These are phyloP conservation scores for Fusarium mexicanum DNA, from an alignment of 2,329 filamentous ascomycete species.

Conservation along the genomic window DNA sequence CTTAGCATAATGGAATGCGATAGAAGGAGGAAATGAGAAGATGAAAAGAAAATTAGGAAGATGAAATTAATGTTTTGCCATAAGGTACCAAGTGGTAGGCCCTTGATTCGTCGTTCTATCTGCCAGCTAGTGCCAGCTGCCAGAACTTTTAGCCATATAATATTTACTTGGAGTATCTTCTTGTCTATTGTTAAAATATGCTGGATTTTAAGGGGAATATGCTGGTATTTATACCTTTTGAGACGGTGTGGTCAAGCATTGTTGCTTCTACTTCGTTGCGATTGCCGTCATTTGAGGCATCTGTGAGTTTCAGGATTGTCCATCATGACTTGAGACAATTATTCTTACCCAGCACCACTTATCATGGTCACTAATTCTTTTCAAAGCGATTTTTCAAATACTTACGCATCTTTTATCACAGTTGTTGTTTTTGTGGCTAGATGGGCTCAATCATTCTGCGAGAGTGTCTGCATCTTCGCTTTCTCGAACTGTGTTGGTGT, in stretches of 20 bases:
- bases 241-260: neutral
- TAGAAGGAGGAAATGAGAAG: neutral
- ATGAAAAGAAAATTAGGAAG: neutral
- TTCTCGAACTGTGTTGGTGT: neutral
- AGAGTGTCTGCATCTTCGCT: neutral
- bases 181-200: neutral
- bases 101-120: neutral
- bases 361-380: neutral
- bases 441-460: too few relatives aligned
- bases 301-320: neutral
- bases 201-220: too few relatives aligned
- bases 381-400: rapidly evolving
- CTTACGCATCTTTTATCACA: neutral
- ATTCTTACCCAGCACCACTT: rapidly evolving
- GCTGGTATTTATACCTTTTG: neutral
- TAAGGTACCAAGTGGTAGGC: neutral
- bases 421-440: neutral
- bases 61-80: neutral
- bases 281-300: neutral
- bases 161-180: neutral
- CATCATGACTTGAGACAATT: neutral
- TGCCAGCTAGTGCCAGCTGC: neutral
- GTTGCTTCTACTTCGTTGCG: neutral
- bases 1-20: too few relatives aligned
- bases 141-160: neutral